These are phyloP conservation scores for Talaromyces pinophilus DNA, from an alignment of 2,329 filamentous ascomycete species.

Conservation along the genomic window DNA sequence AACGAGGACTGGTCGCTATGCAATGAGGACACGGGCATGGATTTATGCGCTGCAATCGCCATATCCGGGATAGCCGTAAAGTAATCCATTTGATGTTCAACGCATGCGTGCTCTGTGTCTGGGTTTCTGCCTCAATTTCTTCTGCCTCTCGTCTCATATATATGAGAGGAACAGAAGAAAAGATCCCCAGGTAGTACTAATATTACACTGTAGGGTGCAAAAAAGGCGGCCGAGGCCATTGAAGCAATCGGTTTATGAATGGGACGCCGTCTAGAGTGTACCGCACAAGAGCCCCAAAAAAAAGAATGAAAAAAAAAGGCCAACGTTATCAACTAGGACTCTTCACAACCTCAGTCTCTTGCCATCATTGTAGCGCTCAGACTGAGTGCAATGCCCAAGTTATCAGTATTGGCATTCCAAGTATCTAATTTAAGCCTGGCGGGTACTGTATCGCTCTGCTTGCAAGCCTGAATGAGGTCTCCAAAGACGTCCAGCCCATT, in stretches of 20 bases:
- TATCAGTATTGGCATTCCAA: slow-evolving; percentile 10
- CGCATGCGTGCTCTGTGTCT: too few species aligned
- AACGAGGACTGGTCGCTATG: too few species aligned
- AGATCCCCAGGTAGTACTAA: too few species aligned
- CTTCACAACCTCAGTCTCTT: neutral
- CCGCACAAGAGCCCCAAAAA: too few species aligned
- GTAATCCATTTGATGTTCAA: too few species aligned
- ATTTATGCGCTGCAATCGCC: too few species aligned
- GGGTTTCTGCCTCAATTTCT: too few species aligned
- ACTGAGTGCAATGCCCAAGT: slow-evolving; percentile 3
- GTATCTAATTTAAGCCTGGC: neutral
- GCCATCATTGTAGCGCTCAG: slow-evolving; percentile 5
- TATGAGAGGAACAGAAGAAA: too few species aligned
- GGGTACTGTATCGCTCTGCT: neutral
- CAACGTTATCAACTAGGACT: neutral
- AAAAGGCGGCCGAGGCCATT: neutral
- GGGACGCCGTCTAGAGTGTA: neutral
- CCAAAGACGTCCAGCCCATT: slow-evolving; percentile 8
- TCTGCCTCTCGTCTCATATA: too few species aligned
- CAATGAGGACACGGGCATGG: too few species aligned
- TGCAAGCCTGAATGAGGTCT: slow-evolving; percentile 6
- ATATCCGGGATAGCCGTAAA: too few species aligned
- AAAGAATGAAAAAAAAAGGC: neutral
- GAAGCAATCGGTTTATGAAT: neutral
- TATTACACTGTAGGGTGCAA: too few species aligned